Evolutionary conservation across 2,329 filamentous ascomycete species (phyloP).

Genomic region (Trichoderma koningiopsis): DNA sequence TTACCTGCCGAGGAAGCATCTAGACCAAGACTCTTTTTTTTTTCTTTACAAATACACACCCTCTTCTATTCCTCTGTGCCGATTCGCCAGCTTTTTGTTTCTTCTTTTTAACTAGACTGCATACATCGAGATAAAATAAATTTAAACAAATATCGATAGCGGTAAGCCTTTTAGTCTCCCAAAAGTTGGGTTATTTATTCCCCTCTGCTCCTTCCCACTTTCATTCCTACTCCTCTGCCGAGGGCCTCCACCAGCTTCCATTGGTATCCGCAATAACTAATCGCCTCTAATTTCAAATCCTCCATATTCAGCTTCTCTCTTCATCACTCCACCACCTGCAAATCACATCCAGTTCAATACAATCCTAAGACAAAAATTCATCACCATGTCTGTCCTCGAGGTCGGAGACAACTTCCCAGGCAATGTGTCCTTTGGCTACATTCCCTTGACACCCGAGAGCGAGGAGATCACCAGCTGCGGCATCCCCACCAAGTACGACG

Average conservation of each 20-base stretch:
- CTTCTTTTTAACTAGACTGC: background rate
- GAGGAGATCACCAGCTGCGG: constrained; percentile 74
- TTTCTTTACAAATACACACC: background rate
- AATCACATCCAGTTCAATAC: background rate
- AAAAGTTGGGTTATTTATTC: background rate
- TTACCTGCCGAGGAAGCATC: constrained; percentile 3
- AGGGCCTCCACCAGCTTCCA: background rate
- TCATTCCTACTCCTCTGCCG: background rate
- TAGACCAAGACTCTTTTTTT: background rate
- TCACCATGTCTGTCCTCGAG: constrained; percentile 65
- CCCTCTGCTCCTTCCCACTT: background rate
- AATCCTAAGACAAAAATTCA: background rate
- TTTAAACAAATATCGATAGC: background rate
- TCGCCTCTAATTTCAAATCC: background rate
- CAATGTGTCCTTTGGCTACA: constrained; percentile 80
- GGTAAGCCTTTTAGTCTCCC: background rate
- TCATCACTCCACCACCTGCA: background rate
- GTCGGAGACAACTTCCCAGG: constrained; percentile 82
- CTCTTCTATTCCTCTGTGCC: background rate
- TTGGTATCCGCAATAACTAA: background rate
- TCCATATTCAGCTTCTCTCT: background rate
- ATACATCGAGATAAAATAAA: background rate
- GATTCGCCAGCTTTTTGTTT: background rate
- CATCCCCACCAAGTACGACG: constrained; percentile 74
- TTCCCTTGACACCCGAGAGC: constrained; percentile 72